Conservation (phyloP, 106 monocot genomes). For the Amphibolis antarctica region DNA sequence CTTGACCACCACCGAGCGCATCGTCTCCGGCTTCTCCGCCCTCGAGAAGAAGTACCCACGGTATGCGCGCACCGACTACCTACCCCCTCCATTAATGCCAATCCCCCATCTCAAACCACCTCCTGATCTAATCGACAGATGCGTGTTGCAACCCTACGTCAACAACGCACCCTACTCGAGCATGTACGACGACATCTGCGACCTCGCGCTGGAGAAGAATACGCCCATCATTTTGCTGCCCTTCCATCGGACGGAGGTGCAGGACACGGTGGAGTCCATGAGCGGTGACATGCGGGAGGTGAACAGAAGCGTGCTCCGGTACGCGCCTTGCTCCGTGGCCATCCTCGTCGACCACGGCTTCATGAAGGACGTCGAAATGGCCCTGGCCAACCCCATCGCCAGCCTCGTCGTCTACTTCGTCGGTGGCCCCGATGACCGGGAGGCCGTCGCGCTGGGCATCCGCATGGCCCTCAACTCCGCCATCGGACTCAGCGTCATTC, state of each 20-base stretch:
- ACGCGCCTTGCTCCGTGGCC: slow-evolving; percentile 61
- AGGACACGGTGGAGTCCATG: slow-evolving; percentile 17
- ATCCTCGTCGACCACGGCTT: slow-evolving; percentile 38
- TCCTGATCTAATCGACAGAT: not conserved
- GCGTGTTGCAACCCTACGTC: slow-evolving; percentile 29
- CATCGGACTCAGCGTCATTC: slow-evolving; percentile 31
- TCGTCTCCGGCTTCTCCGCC: slow-evolving; percentile 3
- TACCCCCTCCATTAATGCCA: too few species aligned
- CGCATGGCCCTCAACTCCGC: slow-evolving; percentile 31
- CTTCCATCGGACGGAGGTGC: slow-evolving; percentile 30
- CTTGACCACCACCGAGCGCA: not conserved
- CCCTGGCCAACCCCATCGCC: slow-evolving; percentile 4
- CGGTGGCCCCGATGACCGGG: slow-evolving; percentile 52
- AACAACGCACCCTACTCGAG: slow-evolving; percentile 32
- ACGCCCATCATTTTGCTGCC: slow-evolving; percentile 45
- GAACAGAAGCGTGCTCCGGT: slow-evolving; percentile 28
- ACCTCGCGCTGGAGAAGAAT: slow-evolving; percentile 41
- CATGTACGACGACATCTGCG: slow-evolving; percentile 75
- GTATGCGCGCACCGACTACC: too few species aligned
- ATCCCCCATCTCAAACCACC: too few species aligned
- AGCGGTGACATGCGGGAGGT: slow-evolving; percentile 19
- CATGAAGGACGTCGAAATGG: slow-evolving; percentile 7
- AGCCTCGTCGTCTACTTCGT: slow-evolving; percentile 47
- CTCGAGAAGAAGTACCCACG: slow-evolving; percentile 9
- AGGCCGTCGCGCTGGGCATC: slow-evolving; percentile 37